Conservation (phyloP, 2,329 filamentous ascomycete genomes). For the Lachnellula hyalina region DNA sequence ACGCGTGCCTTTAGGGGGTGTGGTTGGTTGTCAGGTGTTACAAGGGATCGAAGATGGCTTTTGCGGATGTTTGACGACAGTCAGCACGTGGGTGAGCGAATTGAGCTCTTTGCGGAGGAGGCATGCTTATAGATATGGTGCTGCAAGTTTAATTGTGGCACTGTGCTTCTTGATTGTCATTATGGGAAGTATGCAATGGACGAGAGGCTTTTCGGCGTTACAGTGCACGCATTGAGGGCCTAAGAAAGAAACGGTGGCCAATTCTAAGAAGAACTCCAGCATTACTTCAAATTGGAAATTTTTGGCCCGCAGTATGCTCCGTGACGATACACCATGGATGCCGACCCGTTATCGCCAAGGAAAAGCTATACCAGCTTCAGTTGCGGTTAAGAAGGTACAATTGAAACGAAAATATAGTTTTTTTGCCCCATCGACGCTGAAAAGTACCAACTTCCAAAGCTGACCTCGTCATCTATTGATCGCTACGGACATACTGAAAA, state of each 20-base stretch:
- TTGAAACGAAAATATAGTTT: too few relatives aligned
- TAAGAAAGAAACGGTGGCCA: neutral
- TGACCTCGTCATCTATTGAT: too few relatives aligned
- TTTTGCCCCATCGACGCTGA: too few relatives aligned
- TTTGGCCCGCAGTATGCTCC: too few relatives aligned
- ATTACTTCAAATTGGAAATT: too few relatives aligned
- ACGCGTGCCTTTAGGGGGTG: conserved; percentile 51
- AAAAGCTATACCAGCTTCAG: too few relatives aligned
- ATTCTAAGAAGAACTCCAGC: too few relatives aligned
- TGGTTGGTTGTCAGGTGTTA: conserved; percentile 62
- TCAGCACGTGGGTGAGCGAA: conserved; percentile 64
- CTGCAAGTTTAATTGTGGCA: conserved; percentile 52
- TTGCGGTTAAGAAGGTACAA: too few relatives aligned
- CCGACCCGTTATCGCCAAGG: too few relatives aligned
- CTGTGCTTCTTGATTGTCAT: conserved; percentile 59
- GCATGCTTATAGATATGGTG: conserved; percentile 65
- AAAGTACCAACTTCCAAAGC: too few relatives aligned
- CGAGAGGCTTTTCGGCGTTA: conserved; percentile 43
- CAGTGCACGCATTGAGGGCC: conserved; percentile 23
- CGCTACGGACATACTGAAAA: too few relatives aligned
- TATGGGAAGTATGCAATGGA: conserved; percentile 74
- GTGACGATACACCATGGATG: too few relatives aligned
- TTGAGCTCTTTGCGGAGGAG: conserved; percentile 46
- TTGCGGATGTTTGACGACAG: conserved; percentile 60
- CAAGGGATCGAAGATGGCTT: conserved; percentile 64